Base-by-base conservation (phyloP, 2,329 filamentous ascomycete genomes). In the Fusarium irregulare region DNA sequence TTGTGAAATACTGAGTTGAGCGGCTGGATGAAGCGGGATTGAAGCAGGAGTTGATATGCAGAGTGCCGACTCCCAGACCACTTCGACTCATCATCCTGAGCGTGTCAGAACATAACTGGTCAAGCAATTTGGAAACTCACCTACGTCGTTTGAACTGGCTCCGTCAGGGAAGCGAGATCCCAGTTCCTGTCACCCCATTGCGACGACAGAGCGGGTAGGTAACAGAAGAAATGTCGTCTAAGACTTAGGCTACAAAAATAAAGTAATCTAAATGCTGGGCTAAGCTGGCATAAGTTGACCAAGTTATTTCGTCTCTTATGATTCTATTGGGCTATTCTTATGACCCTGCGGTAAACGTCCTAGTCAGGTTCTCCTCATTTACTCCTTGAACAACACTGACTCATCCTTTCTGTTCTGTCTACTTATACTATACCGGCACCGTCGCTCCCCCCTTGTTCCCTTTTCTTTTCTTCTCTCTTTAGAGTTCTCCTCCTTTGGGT, bases 31-130 rank as follows among this genome's bases (percentile, higher is more conserved):
- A 32, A 8, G 11, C n/a, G 18, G 20, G 30, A 28, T 3, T 30
- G 49, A 21, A 2, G 21, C 21, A 21, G 21, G 21, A 21, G 21
- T 21, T 21, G 21, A 21, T 5, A 21, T 21, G 4, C 4, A 46
- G 14, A 30, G 23, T 12, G 16, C 56, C 40, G 41, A 6, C 4
- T n/a, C 8, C 10, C 1, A 3, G 23, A 30, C n/a, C 14, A 10
- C 4, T 7, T 18, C 1, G 10, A 18, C 11, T 3, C 4, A 16
- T 3, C 3, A 11, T 16, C 12, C 11, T 2, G 11, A 1, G 3
- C 16, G 6, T 21, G 3, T 9, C 3, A 10, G 1, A 7, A 16
- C 1, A 4, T 6, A 12, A 40, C n/a, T 59, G 49, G 30, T 2
- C n/a, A 8, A 1, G 10, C 5, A 4, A 16, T 13, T 6, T 7